Conservation (phyloP, 192 early-diverging fungal genomes). For the Thoreauomyces humboldtii region DNA sequence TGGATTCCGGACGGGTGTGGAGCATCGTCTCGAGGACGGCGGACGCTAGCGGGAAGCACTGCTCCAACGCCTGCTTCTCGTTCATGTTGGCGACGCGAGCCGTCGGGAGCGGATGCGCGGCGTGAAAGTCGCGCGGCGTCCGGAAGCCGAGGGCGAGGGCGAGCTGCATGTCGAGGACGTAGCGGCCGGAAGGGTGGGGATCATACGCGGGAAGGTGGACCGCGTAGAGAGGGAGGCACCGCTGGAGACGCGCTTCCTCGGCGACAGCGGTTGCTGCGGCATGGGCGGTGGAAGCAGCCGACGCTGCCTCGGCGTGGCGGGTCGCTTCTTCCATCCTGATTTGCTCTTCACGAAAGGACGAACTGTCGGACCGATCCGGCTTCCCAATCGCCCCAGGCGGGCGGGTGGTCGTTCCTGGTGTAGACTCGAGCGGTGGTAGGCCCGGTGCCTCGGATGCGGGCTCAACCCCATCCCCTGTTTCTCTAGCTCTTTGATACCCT, state of each 20-base stretch:
- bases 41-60: slow-evolving; percentile 22
- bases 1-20: slow-evolving; percentile 11
- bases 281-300: background rate
- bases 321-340: background rate
- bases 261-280: background rate
- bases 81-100: slow-evolving; percentile 38
- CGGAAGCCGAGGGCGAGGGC: slow-evolving; percentile 41
- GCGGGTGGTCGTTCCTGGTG: background rate
- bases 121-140: slow-evolving; percentile 40
- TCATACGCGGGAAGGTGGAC: slow-evolving; percentile 20
- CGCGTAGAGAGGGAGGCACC: slow-evolving; percentile 46
- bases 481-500: slow-evolving; percentile 2
- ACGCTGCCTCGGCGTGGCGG: background rate
- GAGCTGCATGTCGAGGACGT: slow-evolving; percentile 49
- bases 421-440: background rate
- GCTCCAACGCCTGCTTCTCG: slow-evolving; percentile 44
- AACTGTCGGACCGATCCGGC: background rate
- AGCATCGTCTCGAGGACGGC: slow-evolving; percentile 21
- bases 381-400: background rate
- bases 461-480: too few species aligned
- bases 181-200: slow-evolving; percentile 7
- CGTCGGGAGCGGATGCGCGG: slow-evolving; percentile 32
- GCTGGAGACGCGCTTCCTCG: slow-evolving; percentile 1
- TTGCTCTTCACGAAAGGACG: background rate
- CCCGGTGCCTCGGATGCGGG: background rate